A percentile compares a stretch with the other conserved stretches of the same genome.
Conservation (phyloP, 495 filamentous ascomycete species). For the Lichenothelia convexa region DNA sequence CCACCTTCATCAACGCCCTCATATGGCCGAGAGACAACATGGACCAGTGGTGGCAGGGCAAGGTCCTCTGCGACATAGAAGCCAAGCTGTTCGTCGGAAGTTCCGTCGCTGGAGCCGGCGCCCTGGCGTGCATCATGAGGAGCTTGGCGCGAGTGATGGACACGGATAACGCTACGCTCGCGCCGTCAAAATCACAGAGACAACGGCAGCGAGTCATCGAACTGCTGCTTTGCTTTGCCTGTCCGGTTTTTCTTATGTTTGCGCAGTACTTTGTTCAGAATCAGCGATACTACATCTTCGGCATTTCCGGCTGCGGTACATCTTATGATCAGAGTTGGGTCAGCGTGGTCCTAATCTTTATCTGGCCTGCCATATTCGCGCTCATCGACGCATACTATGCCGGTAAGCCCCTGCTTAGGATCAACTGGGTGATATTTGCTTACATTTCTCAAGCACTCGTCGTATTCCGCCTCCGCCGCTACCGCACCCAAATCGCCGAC, state of each 20-base stretch:
- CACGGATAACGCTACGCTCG: conserved; percentile 38
- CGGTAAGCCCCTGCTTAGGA: conserved; percentile 33
- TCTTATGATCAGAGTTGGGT: conserved; percentile 53
- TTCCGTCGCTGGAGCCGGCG: conserved; percentile 44
- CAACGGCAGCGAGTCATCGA: conserved; percentile 38
- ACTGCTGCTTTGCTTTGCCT: conserved; percentile 45
- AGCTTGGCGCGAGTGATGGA: conserved; percentile 51
- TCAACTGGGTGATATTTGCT: conserved; percentile 6
- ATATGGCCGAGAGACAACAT: conserved; percentile 66
- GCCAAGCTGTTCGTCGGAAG: conserved; percentile 46
- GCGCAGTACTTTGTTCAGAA: conserved; percentile 52
- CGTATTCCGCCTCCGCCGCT: conserved; percentile 45
- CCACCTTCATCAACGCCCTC: conserved; percentile 56
- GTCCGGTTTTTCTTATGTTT: conserved; percentile 46
- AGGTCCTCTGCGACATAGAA: conserved; percentile 68
- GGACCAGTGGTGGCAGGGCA: conserved; percentile 49
- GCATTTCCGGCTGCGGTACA: conserved; percentile 54
- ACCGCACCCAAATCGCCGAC: conserved; percentile 40
- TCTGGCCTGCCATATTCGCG: conserved; percentile 49
- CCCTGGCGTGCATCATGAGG: conserved; percentile 51
- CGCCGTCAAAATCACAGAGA: conserved; percentile 32
- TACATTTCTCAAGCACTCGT: conserved; percentile 35
- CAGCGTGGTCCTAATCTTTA: conserved; percentile 41
- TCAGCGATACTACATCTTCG: conserved; percentile 52
- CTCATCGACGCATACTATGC: conserved; percentile 48